A percentile compares a stretch with the other conserved stretches of the same genome.
Evolutionary conservation across 2,329 filamentous ascomycete genomes (phyloP).

Genomic region (Hymenoscyphus repandus): DNA sequence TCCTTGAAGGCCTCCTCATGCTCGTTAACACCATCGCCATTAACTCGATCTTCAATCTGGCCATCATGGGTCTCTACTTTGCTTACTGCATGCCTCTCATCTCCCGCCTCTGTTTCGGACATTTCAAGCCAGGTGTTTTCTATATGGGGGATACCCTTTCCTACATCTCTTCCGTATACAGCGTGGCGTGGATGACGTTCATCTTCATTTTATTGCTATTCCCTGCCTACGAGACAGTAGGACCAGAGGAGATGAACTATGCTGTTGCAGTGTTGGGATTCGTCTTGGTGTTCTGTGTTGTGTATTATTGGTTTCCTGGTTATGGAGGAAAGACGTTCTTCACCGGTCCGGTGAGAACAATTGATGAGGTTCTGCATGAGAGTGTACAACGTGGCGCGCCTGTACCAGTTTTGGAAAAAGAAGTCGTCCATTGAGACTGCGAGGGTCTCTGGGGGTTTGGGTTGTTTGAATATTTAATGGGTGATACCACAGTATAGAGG

Average conservation of each 20-base stretch:
- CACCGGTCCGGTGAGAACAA: constrained; percentile 26
- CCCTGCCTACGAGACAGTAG: constrained; percentile 23
- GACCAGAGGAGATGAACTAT: constrained; percentile 30
- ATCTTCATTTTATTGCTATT: constrained; percentile 30
- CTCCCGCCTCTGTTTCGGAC: constrained; percentile 24
- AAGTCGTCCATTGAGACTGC: constrained; percentile 6
- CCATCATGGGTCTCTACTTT: constrained; percentile 32
- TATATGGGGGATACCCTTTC: constrained; percentile 29
- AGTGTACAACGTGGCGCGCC: constrained; percentile 4
- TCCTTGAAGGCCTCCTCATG: constrained; percentile 31
- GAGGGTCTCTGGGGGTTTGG: background rate
- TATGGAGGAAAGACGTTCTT: constrained; percentile 31
- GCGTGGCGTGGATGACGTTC: constrained; percentile 30
- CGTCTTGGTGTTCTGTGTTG: constrained; percentile 29
- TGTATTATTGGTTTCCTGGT: constrained; percentile 28
- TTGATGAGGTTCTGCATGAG: constrained; percentile 24
- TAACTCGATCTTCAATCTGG: constrained; percentile 32
- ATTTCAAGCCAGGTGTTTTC: constrained; percentile 30
- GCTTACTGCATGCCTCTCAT: constrained; percentile 32
- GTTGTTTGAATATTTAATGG: too few relatives aligned
- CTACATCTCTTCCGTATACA: constrained; percentile 24
- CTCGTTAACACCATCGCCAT: constrained; percentile 31
- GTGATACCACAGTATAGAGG: too few relatives aligned
- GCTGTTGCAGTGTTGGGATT: constrained; percentile 28
- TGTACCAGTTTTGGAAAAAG: background rate